Evolutionary conservation across 495 filamentous ascomycete species (phyloP), one percentile per base, ranked within the genome.

Genomic region (Parathielavia hyrcaniae): DNA sequence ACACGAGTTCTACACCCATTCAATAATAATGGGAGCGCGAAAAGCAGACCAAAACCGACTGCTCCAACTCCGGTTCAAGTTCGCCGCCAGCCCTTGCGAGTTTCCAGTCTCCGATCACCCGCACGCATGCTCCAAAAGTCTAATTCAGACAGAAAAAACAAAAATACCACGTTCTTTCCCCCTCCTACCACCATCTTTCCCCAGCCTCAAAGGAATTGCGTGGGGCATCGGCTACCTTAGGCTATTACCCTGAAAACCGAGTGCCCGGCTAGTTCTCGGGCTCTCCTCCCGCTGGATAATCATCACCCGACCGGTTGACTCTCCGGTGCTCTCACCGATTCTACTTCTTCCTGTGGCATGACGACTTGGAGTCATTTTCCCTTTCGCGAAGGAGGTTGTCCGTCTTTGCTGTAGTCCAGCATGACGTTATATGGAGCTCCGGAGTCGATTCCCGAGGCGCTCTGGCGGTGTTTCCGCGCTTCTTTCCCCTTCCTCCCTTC

Each of bases 381-480:
- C 20, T 56, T 58, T 36, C 44, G 38, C 10, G 58, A 52, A n/a
- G 35, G 54, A 3, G 49, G 39, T 12, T 20, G 35, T 5, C 16
- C 59, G 12, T 54, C 54, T n/a, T 58, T 57, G 52, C 62, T 62
- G 39, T 64, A 64, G 48, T 64, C 59, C 55, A 64, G 62, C 47
- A 56, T 54, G 39, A 64, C 62, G 26, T 59, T 56, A 52, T 59
- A 62, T 17, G 59, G 50, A 2, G 62, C 47, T 23, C 47, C 5
- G 2, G 55, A 40, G 19, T 61, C 62, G 41, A 13, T 30, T 52
- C 34, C 17, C 19, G 46, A 22, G 12, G 44, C 26, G 23, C 30
- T 32, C n/a, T 58, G 55, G 19, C 55, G 55, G 22, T 41, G 38
- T 43, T 58, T 64, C 48, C 59, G 51, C 4, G 62, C 50, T 1